phyloP scores from a whole-genome alignment of 2,329 filamentous ascomycete genomes.

The Torrubiellomyces zombiae region DNA sequence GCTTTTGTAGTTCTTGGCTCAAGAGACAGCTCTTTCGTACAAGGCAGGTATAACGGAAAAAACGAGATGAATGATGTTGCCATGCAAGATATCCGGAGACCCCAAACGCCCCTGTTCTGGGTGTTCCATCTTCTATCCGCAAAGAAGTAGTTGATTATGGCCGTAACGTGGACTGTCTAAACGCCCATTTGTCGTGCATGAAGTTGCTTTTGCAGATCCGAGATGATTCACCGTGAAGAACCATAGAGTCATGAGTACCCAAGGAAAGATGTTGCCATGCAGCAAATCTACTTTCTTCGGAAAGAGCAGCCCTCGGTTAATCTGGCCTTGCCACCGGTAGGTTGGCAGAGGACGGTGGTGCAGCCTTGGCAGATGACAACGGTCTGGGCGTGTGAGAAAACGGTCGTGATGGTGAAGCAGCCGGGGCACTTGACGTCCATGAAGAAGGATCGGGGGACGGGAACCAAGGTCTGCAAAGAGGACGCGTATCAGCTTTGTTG shows the following conservation, averaged over 20 bases:
- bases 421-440: constrained; percentile 99
- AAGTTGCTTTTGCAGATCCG: constrained; percentile 39
- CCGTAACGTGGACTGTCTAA: constrained; percentile 28
- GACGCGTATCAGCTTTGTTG: too few species aligned
- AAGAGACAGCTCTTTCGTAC: constrained; percentile 27
- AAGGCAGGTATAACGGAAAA: constrained; percentile 26
- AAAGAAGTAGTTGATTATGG: constrained; percentile 29
- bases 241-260: constrained; percentile 31
- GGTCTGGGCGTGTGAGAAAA: constrained; percentile 99
- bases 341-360: constrained; percentile 99
- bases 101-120: constrained; percentile 54
- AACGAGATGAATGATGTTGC: constrained; percentile 32
- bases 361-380: constrained; percentile 99
- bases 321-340: constrained; percentile 96
- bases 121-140: constrained; percentile 60
- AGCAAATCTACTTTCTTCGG: constrained; percentile 87
- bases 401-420: constrained; percentile 99
- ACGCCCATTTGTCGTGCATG: constrained; percentile 28
- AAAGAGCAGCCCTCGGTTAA: constrained; percentile 99
- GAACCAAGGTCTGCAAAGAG: constrained; percentile 62
- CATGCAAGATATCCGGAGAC: constrained; percentile 71
- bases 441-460: constrained; percentile 97
- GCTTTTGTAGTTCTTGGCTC: constrained; percentile 22
- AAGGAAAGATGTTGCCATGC: constrained; percentile 28
- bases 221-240: constrained; percentile 35